Base-by-base conservation (phyloP, 2,329 filamentous ascomycete genomes). In the Curvularia sp. region DNA sequence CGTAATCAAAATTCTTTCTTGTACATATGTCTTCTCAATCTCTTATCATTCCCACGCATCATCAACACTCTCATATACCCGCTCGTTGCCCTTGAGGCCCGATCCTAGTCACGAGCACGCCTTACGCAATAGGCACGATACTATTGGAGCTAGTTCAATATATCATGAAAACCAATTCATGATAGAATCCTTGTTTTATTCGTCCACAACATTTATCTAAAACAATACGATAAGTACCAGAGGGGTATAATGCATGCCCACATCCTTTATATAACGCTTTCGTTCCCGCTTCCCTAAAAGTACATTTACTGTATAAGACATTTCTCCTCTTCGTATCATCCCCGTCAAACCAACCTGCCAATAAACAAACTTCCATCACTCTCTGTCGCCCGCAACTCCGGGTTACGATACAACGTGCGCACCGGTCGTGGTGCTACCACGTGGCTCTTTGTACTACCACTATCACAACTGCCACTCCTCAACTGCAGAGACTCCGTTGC, bases 381-480 rank as follows among this genome's bases (percentile, higher is more conserved):
- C 13, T 61, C 62, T 13, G 33, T 66, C 5, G 54, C 53, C 7
- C 55, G 49, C 9, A 49, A 24, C 42, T 49, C 51, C 1, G 59
- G 58, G 13, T 62, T 63, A 1, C 61, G 62, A 47, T 68, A 56
- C 0, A 62, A 55, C 0, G 66, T 60, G 33, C 64, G 64, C 31
- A 60, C 66, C 1, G 68, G 66, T 38, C 60, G 60, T 1, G 66
- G 57, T 18, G 72, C 5, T 10, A 71, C 7, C 15, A 69, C 66
- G 1, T 62, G 59, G 1, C 50, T 49, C 18, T 70, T 57, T 28
- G 64, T 72, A 7, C 46, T 55, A 57, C 58, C 66, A 39, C 67
- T 71, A 10, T 70, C 61, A 4, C 62, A 47, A 30, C 66, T 72
- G 4, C 53, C 41, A 26, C 70, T 61, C 18, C 68, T 66, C n/a